Evolutionary conservation across 805 yeast genomes (phyloP).

Genomic region (Saccharomycopsis schoenii): DNA sequence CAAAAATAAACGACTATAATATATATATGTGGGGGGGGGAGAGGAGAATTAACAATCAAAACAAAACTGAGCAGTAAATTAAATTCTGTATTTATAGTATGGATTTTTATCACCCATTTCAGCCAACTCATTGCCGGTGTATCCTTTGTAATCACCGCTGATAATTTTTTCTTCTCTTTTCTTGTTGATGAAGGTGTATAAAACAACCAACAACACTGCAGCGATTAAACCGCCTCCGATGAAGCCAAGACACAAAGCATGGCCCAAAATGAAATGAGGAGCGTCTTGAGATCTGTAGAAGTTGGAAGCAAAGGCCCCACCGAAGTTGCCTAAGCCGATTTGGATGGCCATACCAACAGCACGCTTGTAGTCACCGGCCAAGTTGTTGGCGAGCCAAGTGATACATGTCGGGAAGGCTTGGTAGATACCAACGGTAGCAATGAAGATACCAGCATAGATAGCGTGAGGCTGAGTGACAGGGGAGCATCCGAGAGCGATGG

Average conservation of each 20-base stretch:
- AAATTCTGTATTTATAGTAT: conserved; percentile 26
- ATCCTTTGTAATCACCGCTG: conserved; percentile 27
- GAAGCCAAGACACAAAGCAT: conserved; percentile 27
- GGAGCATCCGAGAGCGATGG: conserved; percentile 24
- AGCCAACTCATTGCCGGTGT: conserved; percentile 24
- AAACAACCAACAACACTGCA: conserved; percentile 20
- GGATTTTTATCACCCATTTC: conserved; percentile 37
- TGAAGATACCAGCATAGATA: conserved; percentile 27
- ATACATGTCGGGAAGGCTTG: conserved; percentile 27
- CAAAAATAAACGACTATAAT: background rate
- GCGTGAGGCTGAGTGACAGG: conserved; percentile 22
- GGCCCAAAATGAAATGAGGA: conserved; percentile 27
- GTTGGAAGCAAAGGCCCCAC: conserved; percentile 30
- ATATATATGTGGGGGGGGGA: background rate
- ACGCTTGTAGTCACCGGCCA: conserved; percentile 29
- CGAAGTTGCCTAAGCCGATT: conserved; percentile 31
- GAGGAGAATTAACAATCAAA: background rate
- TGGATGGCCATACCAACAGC: conserved; percentile 33
- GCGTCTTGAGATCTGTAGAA: conserved; percentile 24
- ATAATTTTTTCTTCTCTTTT: conserved; percentile 23
- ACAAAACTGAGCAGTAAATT: background rate
- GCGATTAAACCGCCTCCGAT: conserved; percentile 26
- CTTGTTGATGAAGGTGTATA: conserved; percentile 23
- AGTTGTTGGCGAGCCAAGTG: conserved; percentile 30
- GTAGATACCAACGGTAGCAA: conserved; percentile 26